Percentiles rank a stretch among this genome's conserved stretches.
Evolutionary conservation across 2,329 filamentous ascomycete genomes (phyloP).

Genomic region (Pezicula rhizophila): DNA sequence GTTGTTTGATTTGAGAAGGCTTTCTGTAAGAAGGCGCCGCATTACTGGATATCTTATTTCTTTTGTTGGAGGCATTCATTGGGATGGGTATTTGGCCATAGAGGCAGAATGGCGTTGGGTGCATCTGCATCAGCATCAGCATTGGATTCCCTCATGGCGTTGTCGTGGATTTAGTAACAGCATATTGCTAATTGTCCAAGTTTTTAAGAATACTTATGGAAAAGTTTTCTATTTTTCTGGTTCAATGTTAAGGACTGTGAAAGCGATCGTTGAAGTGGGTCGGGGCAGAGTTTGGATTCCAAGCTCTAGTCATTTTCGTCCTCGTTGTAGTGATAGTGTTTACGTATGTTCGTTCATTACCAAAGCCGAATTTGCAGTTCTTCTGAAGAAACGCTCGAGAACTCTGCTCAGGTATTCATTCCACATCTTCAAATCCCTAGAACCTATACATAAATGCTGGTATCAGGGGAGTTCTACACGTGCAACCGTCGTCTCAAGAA

Average conservation of each 20-base stretch:
- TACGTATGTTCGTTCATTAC: too few relatives aligned
- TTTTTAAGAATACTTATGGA: slow-evolving; percentile 9
- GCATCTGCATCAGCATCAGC: slow-evolving; percentile 10
- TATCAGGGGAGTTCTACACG: slow-evolving; percentile 41
- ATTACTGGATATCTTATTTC: neutral
- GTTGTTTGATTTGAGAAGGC: neutral
- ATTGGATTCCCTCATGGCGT: slow-evolving; percentile 9
- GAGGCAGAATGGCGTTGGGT: slow-evolving; percentile 10
- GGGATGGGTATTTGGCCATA: neutral
- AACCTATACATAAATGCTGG: too few relatives aligned
- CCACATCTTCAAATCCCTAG: too few relatives aligned
- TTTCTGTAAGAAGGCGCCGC: neutral
- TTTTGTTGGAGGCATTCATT: slow-evolving; percentile 9
- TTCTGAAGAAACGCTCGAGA: too few relatives aligned
- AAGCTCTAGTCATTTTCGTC: too few relatives aligned
- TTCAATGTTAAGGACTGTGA: too few relatives aligned
- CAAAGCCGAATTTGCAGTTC: too few relatives aligned
- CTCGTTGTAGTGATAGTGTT: too few relatives aligned
- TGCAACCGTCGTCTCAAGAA: slow-evolving; percentile 25
- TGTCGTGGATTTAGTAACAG: slow-evolving; percentile 9
- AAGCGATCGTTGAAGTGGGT: too few relatives aligned
- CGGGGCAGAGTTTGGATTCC: too few relatives aligned
- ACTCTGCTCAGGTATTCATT: too few relatives aligned
- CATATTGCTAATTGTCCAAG: neutral
- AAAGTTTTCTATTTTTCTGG: slow-evolving; percentile 12